Conservation (phyloP, 1,284 basidiomycete species). For the Cryptococcus floricola region DNA sequence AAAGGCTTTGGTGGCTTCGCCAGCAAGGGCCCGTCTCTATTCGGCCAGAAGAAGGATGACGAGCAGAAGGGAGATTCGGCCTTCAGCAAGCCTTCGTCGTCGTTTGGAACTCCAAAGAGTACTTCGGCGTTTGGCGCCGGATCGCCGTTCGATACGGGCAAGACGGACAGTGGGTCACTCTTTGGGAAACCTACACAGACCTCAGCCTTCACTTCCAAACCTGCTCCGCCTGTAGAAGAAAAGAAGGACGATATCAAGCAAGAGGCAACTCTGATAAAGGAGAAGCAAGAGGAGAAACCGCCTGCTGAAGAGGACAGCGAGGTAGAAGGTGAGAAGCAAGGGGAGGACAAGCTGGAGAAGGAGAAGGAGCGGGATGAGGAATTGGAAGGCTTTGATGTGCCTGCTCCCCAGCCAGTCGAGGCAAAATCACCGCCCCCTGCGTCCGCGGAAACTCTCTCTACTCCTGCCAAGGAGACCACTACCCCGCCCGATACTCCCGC, state of each 20-base stretch:
- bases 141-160: neutral
- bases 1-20: conserved; percentile 29
- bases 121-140: neutral
- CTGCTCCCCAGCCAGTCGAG: neutral
- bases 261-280: neutral
- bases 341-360: neutral
- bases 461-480: neutral
- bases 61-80: neutral
- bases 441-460: neutral
- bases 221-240: neutral
- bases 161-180: neutral
- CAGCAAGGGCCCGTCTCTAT: conserved; percentile 9
- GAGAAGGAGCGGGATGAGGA: conserved; percentile 1
- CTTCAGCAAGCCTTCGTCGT: neutral
- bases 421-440: neutral
- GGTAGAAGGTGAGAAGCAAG: neutral
- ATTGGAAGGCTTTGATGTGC: conserved; percentile 7
- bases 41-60: conserved; percentile 8
- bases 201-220: neutral
- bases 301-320: neutral
- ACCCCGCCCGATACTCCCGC: neutral
- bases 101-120: neutral
- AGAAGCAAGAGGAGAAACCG: neutral
- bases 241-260: neutral
- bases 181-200: neutral